A percentile compares a stretch with the other conserved stretches of the same genome.
These are phyloP conservation scores for Striga hermonthica DNA, from an alignment of 305 asterid species.

Conservation along the genomic window DNA sequence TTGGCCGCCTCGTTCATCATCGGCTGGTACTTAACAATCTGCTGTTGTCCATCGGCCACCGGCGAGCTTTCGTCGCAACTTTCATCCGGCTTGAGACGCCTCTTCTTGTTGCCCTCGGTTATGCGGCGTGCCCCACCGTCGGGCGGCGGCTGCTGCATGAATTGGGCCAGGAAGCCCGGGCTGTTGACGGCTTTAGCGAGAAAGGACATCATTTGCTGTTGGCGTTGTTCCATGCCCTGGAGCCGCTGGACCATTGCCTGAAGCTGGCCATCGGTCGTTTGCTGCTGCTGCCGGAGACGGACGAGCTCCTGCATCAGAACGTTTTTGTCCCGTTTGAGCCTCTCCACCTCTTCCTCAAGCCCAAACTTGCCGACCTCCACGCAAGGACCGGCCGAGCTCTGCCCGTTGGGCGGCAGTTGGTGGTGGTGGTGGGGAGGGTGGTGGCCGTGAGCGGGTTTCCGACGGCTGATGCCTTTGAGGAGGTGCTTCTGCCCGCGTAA, in stretches of 20 bases:
- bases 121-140: constrained; percentile 50
- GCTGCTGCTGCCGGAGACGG: constrained; percentile 85
- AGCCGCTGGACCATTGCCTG: constrained; percentile 74
- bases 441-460: constrained; percentile 77
- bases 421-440: constrained; percentile 54
- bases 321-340: constrained; percentile 87
- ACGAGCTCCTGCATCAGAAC: constrained; percentile 93
- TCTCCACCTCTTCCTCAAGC: constrained; percentile 86
- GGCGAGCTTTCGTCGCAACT: constrained; percentile 37
- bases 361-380: constrained; percentile 95
- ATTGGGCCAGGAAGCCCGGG: constrained; percentile 84
- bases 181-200: constrained; percentile 88
- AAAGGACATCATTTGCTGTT: constrained; percentile 95
- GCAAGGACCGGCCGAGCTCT: constrained; percentile 58
- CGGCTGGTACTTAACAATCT: constrained; percentile 83
- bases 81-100: constrained; percentile 70
- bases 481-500: constrained; percentile 85
- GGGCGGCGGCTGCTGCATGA: constrained; percentile 86
- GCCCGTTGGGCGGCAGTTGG: constrained; percentile 52
- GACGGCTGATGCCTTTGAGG: constrained; percentile 65
- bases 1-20: constrained; percentile 77
- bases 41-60: constrained; percentile 42
- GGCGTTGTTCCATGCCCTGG: constrained; percentile 95
- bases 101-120: constrained; percentile 68
- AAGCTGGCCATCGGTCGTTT: constrained; percentile 66